Percentiles rank a stretch among this genome's conserved stretches.
Evolutionary conservation across 1,284 basidiomycete genomes (phyloP).

Genomic region (Ustilago shanxiensis): DNA sequence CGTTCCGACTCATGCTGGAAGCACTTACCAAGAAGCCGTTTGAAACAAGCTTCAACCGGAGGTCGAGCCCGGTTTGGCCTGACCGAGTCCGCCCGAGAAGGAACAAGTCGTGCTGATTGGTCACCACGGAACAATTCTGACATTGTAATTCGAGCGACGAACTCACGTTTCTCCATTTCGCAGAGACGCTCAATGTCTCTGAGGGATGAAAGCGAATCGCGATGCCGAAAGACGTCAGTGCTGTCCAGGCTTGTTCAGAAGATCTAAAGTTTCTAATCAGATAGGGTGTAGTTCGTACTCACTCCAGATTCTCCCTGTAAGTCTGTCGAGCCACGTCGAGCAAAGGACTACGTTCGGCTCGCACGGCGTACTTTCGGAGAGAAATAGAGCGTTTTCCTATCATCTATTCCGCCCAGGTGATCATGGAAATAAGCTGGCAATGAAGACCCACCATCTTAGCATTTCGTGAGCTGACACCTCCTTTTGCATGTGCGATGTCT

Average conservation of each 20-base stretch:
- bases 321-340: conserved; percentile 93
- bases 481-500: conserved; percentile 70
- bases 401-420: background rate
- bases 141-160: background rate
- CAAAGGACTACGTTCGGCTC: conserved; percentile 81
- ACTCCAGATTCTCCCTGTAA: conserved; percentile 81
- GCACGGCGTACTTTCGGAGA: conserved; percentile 79
- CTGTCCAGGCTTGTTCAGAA: background rate
- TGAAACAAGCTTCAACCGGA: conserved; percentile 79
- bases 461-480: conserved; percentile 27
- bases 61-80: conserved; percentile 75
- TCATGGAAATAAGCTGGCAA: background rate
- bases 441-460: conserved; percentile 31
- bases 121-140: background rate
- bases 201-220: background rate
- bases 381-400: background rate
- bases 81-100: conserved; percentile 4
- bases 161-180: conserved; percentile 31
- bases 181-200: conserved; percentile 81
- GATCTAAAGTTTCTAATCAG: background rate
- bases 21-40: conserved; percentile 77
- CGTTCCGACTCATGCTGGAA: background rate
- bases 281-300: background rate
- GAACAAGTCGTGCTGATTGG: background rate
- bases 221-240: background rate